A percentile compares a stretch with the other conserved stretches of the same genome.
Evolutionary conservation across 495 filamentous ascomycete species (phyloP).

Genomic region (Penicillium riverlandense): DNA sequence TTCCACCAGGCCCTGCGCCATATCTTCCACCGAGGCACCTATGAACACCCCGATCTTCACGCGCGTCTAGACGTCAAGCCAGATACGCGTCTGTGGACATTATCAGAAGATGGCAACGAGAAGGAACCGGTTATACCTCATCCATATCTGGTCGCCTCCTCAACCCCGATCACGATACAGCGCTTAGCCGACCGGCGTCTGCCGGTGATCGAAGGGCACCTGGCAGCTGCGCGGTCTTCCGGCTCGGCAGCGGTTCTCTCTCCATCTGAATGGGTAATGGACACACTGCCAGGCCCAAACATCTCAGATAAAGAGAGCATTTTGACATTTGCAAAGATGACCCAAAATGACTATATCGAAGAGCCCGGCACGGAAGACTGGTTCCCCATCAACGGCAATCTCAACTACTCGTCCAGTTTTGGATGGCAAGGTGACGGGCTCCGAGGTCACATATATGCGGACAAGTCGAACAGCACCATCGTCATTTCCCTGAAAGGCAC

Average conservation of each 20-base stretch:
- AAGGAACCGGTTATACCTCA: conserved; percentile 25
- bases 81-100: conserved; percentile 54
- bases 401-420: conserved; percentile 78
- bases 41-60: conserved; percentile 66
- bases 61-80: conserved; percentile 63
- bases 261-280: conserved; percentile 73
- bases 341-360: conserved; percentile 80
- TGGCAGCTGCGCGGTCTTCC: conserved; percentile 56
- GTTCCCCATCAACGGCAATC: conserved; percentile 70
- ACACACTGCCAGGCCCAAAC: conserved; percentile 72
- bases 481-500: conserved; percentile 92
- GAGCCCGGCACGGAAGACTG: conserved; percentile 66
- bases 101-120: conserved; percentile 55
- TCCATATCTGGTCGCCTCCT: conserved; percentile 44
- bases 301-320: conserved; percentile 81
- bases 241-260: conserved; percentile 53
- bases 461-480: conserved; percentile 77
- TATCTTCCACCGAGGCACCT: conserved; percentile 81
- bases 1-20: conserved; percentile 65
- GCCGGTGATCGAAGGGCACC: conserved; percentile 65
- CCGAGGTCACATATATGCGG: conserved; percentile 85
- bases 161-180: conserved; percentile 60
- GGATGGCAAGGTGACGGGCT: conserved; percentile 89
- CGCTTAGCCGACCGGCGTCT: conserved; percentile 73
- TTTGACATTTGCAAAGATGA: conserved; percentile 76